These are phyloP conservation scores for Plasmodium coatneyi DNA, from an alignment of 169 alveolate genomes.

Conservation along the genomic window DNA sequence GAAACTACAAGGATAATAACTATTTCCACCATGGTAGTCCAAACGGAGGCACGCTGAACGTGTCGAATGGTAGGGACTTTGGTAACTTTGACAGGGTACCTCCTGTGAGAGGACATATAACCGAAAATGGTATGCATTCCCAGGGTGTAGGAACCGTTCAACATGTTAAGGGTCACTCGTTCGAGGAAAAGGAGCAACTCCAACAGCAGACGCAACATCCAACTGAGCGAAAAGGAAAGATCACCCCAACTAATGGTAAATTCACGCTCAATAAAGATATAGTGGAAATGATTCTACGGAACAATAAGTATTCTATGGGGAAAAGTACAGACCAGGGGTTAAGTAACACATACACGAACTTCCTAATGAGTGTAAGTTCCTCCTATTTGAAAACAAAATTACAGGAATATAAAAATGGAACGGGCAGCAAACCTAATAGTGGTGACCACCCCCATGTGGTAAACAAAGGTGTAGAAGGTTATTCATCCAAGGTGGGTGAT, in stretches of 20 bases:
- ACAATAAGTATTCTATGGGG: conserved; percentile 30
- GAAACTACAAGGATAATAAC: background rate
- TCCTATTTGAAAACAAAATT: conserved; percentile 13
- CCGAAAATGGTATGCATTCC: background rate
- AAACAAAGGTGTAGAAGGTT: background rate
- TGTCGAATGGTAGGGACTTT: background rate
- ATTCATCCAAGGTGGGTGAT: background rate
- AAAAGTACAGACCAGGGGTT: background rate
- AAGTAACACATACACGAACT: conserved; percentile 28
- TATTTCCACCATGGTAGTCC: background rate
- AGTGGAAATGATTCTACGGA: conserved; percentile 49
- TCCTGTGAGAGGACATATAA: background rate
- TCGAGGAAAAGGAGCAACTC: background rate
- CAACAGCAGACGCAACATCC: background rate
- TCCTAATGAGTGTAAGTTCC: conserved; percentile 37
- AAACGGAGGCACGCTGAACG: background rate
- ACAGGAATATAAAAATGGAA: background rate
- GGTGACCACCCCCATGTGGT: background rate
- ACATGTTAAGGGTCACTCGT: background rate
- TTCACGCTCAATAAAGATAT: conserved; percentile 13
- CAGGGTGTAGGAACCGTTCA: background rate
- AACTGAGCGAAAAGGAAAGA: background rate
- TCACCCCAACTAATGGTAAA: background rate
- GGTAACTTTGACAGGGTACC: background rate
- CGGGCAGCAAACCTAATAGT: background rate